Evolutionary conservation across 257 asterid genomes (phyloP), one percentile per base, ranked within the genome.

Genomic region (Lycium barbarum): DNA sequence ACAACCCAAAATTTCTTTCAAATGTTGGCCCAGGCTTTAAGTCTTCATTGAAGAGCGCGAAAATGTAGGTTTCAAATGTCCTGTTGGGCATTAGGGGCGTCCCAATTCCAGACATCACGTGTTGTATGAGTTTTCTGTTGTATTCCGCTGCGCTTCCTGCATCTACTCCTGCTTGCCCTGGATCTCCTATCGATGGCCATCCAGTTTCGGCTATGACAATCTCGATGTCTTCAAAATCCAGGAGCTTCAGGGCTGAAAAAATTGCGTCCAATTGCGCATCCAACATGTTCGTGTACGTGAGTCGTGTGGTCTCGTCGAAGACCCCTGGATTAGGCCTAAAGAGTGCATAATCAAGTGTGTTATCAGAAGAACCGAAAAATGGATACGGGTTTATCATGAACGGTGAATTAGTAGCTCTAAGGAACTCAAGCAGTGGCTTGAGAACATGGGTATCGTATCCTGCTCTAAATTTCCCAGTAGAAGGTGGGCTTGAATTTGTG

Each of bases 1-100:
- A 88, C 57, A 94, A 85, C 3, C 98, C 98, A n/a, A 92, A 94
- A 83, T 92, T 91, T 88, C 95, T 91, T 83, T 94, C 97, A 36
- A 90, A 89, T 0, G 84, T 85, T 26, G 97, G 97, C 66, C 95
- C 97, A 15, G 95, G 95, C 86, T 93, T 94, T 59, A 90, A n/a
- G 84, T 94, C 91, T 82, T 94, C 98, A 13, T 94, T 92, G 71
- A 91, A 91, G 9, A 91, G 90, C 0, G 92, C 87, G 9, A 91
- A 91, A 84, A 91, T 89, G 88, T 88, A 91, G 0, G 92, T 86
- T 51, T 91, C 93, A 17, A 91, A 86, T 38, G 89, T 85, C 58
- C 84, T 89, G 71, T 88, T 85, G 22, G 93, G 92, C 92, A 89
- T 91, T 73, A 89, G 87, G 1, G 93, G 93, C 0, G 93, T 89